Evolutionary conservation across 1,284 basidiomycete genomes (phyloP), one percentile per base, ranked within the genome.

Genomic region (Ceratobasidium sp.): DNA sequence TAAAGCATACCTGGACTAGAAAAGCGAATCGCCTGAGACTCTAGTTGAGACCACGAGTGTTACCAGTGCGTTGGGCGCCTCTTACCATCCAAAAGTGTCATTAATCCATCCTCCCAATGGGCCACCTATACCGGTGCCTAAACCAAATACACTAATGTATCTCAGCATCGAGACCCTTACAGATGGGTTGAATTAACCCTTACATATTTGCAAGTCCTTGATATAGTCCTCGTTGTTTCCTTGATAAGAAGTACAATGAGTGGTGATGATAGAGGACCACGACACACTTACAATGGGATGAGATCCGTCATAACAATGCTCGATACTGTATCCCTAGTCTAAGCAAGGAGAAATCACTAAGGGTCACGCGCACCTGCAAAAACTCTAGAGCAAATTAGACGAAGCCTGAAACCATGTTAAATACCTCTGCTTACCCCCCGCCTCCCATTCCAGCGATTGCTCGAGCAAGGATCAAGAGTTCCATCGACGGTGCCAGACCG

Each of bases 371-470:
- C 4, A 33, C 33, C 33, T 33, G 33, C 33, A 33, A 33, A 33
- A 33, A 33, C 33, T 33, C 33, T 85, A 77, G 82, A 49, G 10
- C 23, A 51, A 49, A 13, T 23, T 23, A 39, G 26, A n/a, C 26
- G 15, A 67, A 83, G 93, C 94, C 94, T 88, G 93, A 94, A 93
- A 94, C 94, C 26, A 95, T 77, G n/a, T 82, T 82, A 61, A 64
- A 75, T 40, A 55, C 78, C 46, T 73, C 39, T 79, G 84, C 90
- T 87, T 83, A 94, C 90, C 95, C 95, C 84, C 95, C 95, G 79
- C 96, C 95, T 77, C 96, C 95, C 91, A 97, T 95, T 66, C 95
- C 95, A 53, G 96, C 95, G 60, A 97, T 85, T 12, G 94, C 92
- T 23, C 96, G 90, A 67, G 94, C 93, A 77, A 89, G 88, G 80